Evolutionary conservation across 495 filamentous ascomycete species (phyloP), one percentile per base, ranked within the genome.

Genomic region (Penicillium coprophilum): DNA sequence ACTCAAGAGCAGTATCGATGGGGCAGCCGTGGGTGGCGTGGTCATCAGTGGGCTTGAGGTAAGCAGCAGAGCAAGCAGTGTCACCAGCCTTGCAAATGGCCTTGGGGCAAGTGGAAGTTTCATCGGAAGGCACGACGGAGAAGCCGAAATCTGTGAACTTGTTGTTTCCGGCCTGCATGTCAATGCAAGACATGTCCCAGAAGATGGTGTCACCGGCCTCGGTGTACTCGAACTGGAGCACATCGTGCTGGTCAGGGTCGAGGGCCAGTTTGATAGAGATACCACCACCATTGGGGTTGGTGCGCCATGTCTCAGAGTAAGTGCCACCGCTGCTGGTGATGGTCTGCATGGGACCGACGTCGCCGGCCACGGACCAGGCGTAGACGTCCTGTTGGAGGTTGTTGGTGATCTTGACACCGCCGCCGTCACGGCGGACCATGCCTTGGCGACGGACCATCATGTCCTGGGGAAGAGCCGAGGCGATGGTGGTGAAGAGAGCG

Each of bases 191-290:
- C 32, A 76, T 63, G 57, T 77, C 75, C 75, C 75, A 77, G 66
- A 57, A 76, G 66, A 77, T 67, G 36, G 62, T 69, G 32, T 74
- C 67, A 44, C 49, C 53, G 21, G 58, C 47, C 53, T 66, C 46
- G 61, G 75, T 76, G 68, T 77, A 77, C 68, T 77, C 75, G 67
- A 74, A 77, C 66, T 77, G 75, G 11, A 77, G 66, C n/a, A 77
- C 67, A 46, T 69, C 66, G 59, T 44, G n/a, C 57, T 66, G 64
- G 40, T 60, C 58, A 13, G 44, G 57, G 38, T 63, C 53, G 53
- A 66, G 68, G 43, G 72, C 55, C 19, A 77, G 57, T 67, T 77
- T 77, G 71, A 77, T 77, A 44, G 75, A 77, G 50, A 76, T 54
- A 56, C 73, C 75, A 17, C 75, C 73, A 41, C 72, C 73, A 58